Evolutionary conservation across 1,284 basidiomycete species (phyloP).

Genomic region (Fistulinella cinereoalba): DNA sequence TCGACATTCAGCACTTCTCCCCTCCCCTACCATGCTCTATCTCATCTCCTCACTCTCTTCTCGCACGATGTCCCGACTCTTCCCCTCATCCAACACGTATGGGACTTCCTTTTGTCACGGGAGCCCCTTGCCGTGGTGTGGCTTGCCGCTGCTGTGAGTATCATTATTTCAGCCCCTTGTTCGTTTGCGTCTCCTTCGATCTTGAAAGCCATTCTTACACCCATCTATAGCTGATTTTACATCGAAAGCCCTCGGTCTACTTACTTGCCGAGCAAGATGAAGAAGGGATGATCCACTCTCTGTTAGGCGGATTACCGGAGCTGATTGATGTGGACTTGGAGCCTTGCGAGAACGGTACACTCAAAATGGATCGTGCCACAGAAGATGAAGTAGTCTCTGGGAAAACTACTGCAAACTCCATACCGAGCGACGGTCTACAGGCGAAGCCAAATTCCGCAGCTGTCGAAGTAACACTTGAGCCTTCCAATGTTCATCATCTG

Average conservation of each 20-base stretch:
- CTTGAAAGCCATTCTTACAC: slow-evolving; percentile 5
- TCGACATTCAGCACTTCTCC: slow-evolving; percentile 47
- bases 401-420: not conserved
- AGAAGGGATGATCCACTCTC: slow-evolving; percentile 83
- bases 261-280: slow-evolving; percentile 60
- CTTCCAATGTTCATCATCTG: not conserved
- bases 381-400: slow-evolving; percentile 1
- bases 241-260: slow-evolving; percentile 57
- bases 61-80: slow-evolving; percentile 88
- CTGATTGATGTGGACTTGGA: slow-evolving; percentile 48
- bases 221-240: slow-evolving; percentile 52
- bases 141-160: slow-evolving; percentile 74
- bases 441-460: not conserved
- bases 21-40: slow-evolving; percentile 83
- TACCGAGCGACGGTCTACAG: not conserved
- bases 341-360: not conserved
- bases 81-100: slow-evolving; percentile 80
- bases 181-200: not conserved
- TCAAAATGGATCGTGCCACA: not conserved
- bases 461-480: not conserved
- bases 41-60: slow-evolving; percentile 88
- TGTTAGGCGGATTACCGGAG: slow-evolving; percentile 70
- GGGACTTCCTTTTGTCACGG: slow-evolving; percentile 82
- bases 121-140: slow-evolving; percentile 83
- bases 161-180: not conserved